These are phyloP conservation scores for Hypoxylon intermedium DNA, from an alignment of 495 filamentous ascomycete species.

Conservation along the genomic window DNA sequence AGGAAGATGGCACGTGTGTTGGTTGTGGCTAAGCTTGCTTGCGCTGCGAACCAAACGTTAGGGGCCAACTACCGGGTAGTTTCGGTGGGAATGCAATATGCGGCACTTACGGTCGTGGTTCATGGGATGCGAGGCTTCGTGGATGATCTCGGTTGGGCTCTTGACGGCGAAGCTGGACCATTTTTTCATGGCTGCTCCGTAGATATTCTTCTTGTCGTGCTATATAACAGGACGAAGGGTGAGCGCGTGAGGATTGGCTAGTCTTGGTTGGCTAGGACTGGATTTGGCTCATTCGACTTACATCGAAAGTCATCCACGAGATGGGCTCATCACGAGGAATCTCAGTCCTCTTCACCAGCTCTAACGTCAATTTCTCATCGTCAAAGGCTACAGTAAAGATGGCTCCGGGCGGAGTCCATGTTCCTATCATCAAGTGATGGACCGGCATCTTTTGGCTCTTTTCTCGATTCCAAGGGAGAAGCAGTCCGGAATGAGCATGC, in stretches of 20 bases:
- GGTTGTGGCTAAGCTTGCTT: conserved; percentile 69
- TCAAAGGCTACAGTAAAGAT: conserved; percentile 87
- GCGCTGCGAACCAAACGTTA: conserved; percentile 54
- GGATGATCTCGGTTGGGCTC: conserved; percentile 78
- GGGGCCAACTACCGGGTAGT: conserved; percentile 17
- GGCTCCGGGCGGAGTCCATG: conserved; percentile 83
- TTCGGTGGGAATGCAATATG: neutral
- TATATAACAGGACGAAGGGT: conserved; percentile 41
- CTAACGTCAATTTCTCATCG: conserved; percentile 73
- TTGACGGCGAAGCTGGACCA: conserved; percentile 81
- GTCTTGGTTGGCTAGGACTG: neutral
- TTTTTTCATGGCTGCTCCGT: conserved; percentile 88
- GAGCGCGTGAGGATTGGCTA: conserved; percentile 17
- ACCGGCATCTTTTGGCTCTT: conserved; percentile 62
- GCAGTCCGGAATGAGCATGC: neutral
- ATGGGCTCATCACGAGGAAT: conserved; percentile 84
- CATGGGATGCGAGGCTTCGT: conserved; percentile 75
- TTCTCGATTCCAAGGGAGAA: neutral
- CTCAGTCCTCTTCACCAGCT: conserved; percentile 76
- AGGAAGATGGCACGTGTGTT: conserved; percentile 88
- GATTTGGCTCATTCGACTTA: conserved; percentile 47
- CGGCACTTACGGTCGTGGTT: conserved; percentile 56
- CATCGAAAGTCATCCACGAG: conserved; percentile 89
- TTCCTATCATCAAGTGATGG: conserved; percentile 84
- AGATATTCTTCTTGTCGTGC: conserved; percentile 82